A percentile compares a stretch with the other conserved stretches of the same genome.
Evolutionary conservation across 176 grass and related monocot genomes (phyloP).

Genomic region (Oryza rufipogon): DNA sequence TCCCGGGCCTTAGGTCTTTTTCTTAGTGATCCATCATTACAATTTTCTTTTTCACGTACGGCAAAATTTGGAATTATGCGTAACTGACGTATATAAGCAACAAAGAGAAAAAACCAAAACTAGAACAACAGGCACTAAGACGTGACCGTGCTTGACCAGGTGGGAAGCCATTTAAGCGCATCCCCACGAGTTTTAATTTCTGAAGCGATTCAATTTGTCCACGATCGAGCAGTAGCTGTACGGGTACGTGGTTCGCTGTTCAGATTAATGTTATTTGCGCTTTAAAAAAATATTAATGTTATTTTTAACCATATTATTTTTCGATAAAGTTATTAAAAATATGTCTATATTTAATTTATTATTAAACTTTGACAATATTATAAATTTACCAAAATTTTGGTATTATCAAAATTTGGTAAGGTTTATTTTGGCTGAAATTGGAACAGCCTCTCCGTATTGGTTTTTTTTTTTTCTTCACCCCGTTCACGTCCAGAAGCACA

Average conservation of each 20-base stretch:
- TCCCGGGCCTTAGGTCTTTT: background rate
- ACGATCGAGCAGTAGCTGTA: background rate
- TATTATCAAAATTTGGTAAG: no score
- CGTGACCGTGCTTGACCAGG: background rate
- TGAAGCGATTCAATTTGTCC: background rate
- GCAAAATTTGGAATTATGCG: background rate
- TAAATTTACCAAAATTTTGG: no score
- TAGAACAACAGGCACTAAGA: background rate
- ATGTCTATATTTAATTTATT: no score
- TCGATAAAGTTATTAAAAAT: no score
- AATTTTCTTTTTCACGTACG: background rate
- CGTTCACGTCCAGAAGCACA: background rate
- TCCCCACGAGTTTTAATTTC: slow-evolving; percentile 16
- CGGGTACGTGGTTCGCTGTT: no score
- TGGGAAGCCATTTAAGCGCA: slow-evolving; percentile 33
- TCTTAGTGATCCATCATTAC: background rate
- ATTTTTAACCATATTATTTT: no score
- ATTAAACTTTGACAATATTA: no score
- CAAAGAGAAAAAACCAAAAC: background rate
- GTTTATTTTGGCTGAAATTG: no score
- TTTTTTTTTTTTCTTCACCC: background rate
- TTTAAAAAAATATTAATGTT: no score
- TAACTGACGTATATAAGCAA: background rate
- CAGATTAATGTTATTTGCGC: no score
- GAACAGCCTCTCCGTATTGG: background rate